Conservation (phyloP, 345 rosid species). For the Citrus unshiu region DNA sequence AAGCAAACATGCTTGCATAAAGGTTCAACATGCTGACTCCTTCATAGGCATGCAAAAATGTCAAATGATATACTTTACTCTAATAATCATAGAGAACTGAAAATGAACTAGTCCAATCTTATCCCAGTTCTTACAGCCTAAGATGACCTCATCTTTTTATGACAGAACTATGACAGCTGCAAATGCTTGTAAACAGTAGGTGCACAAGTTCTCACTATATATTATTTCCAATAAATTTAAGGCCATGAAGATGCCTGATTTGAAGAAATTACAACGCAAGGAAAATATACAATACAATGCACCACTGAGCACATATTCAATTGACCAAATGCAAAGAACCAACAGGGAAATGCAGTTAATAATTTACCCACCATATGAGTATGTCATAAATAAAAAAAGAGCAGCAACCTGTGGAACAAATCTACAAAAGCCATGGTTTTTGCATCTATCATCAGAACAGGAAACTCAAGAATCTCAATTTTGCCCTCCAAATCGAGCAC, state of each 20-base stretch:
- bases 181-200: background rate
- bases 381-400: background rate
- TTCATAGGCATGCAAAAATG: background rate
- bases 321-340: background rate
- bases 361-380: too few species aligned
- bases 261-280: too few species aligned
- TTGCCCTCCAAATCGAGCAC: slow-evolving; percentile 93
- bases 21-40: background rate
- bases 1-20: background rate
- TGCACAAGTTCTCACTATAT: background rate
- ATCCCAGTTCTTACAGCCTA: background rate
- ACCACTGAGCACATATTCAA: background rate
- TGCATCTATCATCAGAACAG: slow-evolving; percentile 71
- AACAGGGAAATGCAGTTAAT: background rate
- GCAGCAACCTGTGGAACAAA: slow-evolving; percentile 80
- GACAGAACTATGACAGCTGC: background rate
- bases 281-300: background rate
- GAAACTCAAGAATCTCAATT: slow-evolving; percentile 92
- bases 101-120: background rate
- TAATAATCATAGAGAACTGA: background rate
- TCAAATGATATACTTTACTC: background rate
- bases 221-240: background rate
- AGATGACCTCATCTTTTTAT: background rate
- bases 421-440: slow-evolving; percentile 58
- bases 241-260: background rate